Base-by-base conservation (phyloP, 768 basidiomycete genomes). In the Tricholoma saponaceum region DNA sequence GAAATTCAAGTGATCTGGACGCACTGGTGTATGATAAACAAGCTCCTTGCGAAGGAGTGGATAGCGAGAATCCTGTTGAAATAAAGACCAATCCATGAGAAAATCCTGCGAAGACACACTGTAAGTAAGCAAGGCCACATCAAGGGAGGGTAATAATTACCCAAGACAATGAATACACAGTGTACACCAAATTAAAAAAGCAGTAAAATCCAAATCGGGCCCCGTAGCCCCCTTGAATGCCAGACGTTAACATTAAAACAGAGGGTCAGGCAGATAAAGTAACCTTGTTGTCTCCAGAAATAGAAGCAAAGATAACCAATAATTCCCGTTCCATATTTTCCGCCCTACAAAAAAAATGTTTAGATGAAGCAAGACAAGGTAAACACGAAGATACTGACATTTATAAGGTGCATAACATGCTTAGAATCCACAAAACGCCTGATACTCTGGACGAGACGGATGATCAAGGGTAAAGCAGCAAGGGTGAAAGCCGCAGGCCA, bases 351-450 rank as follows among this genome's bases (percentile, higher is more conserved):
- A n/a, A 4, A 9, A n/a, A 28, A 55, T 13, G 30, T 28, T 43
- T 44, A 55, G 32, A 14, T 30, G n/a, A 5, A 22, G 20, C 44
- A 14, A 22, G 61, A 1, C 52, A 28, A 35, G 53, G 13, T 30
- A n/a, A 22, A n/a, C 26, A 43, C 16, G 23, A 37, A 54, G 1
- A 25, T 25, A 64, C 74, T 51, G 54, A 92, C 95, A 67, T 99
- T 99, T 65, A 98, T 82, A 43, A 98, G 69, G 77, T 98, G 96
- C 0, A 88, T 89, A n/a, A 73, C 60, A 37, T 87, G 69, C 35
- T 76, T 75, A 1, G 93, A 92, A 66, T 98, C 97, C 49, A 71
- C 73, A 66, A 89, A 98, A 74, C 96, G 94, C 60, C 87, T 88
- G 52, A 97, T 61, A 67, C 90, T 92, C 72, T 99, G 97, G 9